Evolutionary conservation across 2,329 filamentous ascomycete species (phyloP).

Genomic region (Aspergillus sclerotialis): DNA sequence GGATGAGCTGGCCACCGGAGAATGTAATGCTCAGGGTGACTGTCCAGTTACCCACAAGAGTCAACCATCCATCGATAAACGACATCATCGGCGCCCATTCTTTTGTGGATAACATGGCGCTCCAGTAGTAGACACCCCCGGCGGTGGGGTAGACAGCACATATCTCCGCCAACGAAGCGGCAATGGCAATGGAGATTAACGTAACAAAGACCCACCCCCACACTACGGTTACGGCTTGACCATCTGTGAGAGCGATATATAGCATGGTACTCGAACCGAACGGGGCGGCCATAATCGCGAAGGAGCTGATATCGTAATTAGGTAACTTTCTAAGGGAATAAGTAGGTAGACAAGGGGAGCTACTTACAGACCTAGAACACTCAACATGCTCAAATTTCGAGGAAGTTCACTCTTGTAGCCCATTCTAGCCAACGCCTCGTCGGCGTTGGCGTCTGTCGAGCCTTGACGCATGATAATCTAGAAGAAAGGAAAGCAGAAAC

Average conservation of each 20-base stretch:
- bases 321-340: slow-evolving; percentile 1
- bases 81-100: slow-evolving; percentile 61
- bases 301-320: slow-evolving; percentile 43
- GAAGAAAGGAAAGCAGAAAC: too few relatives aligned
- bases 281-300: slow-evolving; percentile 68
- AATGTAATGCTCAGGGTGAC: slow-evolving; percentile 63
- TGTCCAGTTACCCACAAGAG: slow-evolving; percentile 68
- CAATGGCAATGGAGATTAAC: slow-evolving; percentile 56
- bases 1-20: slow-evolving; percentile 61
- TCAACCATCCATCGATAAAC: slow-evolving; percentile 66
- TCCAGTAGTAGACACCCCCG: slow-evolving; percentile 66
- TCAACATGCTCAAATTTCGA: slow-evolving; percentile 61
- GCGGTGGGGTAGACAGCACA: slow-evolving; percentile 63
- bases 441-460: slow-evolving; percentile 37
- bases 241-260: slow-evolving; percentile 61
- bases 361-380: slow-evolving; percentile 55
- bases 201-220: slow-evolving; percentile 65
- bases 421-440: slow-evolving; percentile 58
- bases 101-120: slow-evolving; percentile 59
- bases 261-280: slow-evolving; percentile 63
- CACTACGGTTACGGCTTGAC: slow-evolving; percentile 61
- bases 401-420: slow-evolving; percentile 63
- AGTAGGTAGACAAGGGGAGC: background rate
- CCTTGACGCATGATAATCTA: too few relatives aligned
- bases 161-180: slow-evolving; percentile 62